phyloP scores from a whole-genome alignment of 1,284 basidiomycete genomes.

The Takashimella tepidaria region DNA sequence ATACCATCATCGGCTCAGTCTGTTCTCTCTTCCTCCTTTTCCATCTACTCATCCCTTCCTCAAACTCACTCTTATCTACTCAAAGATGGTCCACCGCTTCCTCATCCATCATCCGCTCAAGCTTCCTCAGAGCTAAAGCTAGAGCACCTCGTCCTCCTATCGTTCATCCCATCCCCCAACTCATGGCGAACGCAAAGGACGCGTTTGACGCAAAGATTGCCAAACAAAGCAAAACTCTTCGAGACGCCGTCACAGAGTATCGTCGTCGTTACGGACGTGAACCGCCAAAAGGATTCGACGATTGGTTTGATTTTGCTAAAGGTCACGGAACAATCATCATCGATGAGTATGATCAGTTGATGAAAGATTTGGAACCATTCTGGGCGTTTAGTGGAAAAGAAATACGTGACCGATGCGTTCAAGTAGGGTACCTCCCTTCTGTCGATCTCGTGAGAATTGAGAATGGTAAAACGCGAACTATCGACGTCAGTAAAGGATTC shows the following conservation, averaged over 20 bases:
- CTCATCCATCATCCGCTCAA: constrained; percentile 44
- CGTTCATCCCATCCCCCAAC: constrained; percentile 70
- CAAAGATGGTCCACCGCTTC: constrained; percentile 46
- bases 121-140: constrained; percentile 40
- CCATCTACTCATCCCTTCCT: constrained; percentile 32
- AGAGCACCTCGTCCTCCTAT: constrained; percentile 41
- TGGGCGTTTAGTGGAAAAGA: constrained; percentile 67
- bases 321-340: constrained; percentile 69
- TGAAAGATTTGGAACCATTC: constrained; percentile 73
- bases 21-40: constrained; percentile 30
- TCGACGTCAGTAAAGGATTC: constrained; percentile 59
- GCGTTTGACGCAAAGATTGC: constrained; percentile 62
- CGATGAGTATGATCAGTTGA: constrained; percentile 85
- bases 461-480: constrained; percentile 59
- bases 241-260: constrained; percentile 72
- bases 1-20: constrained; percentile 22
- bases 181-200: constrained; percentile 73
- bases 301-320: constrained; percentile 79
- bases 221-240: constrained; percentile 69
- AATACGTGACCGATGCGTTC: constrained; percentile 62
- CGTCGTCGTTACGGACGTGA: constrained; percentile 63
- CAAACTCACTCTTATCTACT: constrained; percentile 27
- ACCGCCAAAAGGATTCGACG: constrained; percentile 84
- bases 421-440: constrained; percentile 71
- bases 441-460: constrained; percentile 77